These are phyloP conservation scores for Gossypium raimondii DNA, from an alignment of 345 rosid species.

Conservation along the genomic window DNA sequence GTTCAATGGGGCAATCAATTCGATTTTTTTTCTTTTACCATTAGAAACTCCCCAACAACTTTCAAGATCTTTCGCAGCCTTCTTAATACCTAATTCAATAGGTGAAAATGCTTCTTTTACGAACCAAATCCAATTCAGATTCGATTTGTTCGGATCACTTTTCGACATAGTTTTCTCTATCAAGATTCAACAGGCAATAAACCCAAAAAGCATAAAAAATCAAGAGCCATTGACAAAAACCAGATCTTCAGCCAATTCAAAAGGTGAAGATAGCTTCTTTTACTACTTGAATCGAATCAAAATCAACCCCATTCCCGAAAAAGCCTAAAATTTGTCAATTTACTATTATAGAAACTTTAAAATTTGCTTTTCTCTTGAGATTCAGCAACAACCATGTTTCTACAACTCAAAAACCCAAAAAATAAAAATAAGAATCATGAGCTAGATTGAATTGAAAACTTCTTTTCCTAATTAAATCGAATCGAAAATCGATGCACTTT, in stretches of 20 bases:
- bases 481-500: slow-evolving; percentile 52
- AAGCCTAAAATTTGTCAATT: background rate
- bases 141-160: slow-evolving; percentile 53
- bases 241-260: slow-evolving; percentile 28
- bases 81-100: slow-evolving; percentile 48
- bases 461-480: slow-evolving; percentile 66
- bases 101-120: slow-evolving; percentile 50
- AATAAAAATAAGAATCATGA: background rate
- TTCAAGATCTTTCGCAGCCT: slow-evolving; percentile 57
- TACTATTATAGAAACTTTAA: background rate
- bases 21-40: slow-evolving; percentile 25
- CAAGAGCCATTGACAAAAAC: background rate
- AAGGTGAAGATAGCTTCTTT: slow-evolving; percentile 58
- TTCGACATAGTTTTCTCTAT: slow-evolving; percentile 41
- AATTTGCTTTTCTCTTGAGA: background rate
- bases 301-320: slow-evolving; percentile 44
- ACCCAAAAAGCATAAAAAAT: background rate
- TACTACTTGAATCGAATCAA: slow-evolving; percentile 67
- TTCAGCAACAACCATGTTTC: background rate
- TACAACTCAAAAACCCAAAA: background rate
- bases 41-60: slow-evolving; percentile 40
- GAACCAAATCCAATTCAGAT: slow-evolving; percentile 51
- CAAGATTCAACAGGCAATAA: background rate
- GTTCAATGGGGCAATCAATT: slow-evolving; percentile 21
- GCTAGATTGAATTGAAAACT: slow-evolving; percentile 37